Conservation (phyloP, 352 stramenopile species). For the Phytophthora niederhauseri region DNA sequence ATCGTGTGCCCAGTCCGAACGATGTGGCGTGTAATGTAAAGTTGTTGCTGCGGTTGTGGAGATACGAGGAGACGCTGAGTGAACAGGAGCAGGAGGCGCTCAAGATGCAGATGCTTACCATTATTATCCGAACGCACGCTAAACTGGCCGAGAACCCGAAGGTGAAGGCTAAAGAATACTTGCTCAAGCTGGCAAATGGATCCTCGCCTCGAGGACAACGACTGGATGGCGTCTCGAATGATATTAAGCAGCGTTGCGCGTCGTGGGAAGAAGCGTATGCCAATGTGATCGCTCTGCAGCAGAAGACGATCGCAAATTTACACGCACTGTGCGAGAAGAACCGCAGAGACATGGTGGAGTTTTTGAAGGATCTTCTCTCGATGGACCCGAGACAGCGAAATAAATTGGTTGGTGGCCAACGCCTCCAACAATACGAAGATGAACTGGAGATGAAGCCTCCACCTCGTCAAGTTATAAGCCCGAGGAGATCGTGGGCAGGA, state of each 20-base stretch:
- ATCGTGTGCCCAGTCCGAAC: conserved; percentile 57
- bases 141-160: conserved; percentile 69
- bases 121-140: conserved; percentile 59
- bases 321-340: conserved; percentile 60
- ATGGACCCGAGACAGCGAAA: conserved; percentile 45
- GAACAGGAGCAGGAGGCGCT: conserved; percentile 39
- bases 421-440: background rate
- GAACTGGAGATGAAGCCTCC: conserved; percentile 22
- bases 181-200: conserved; percentile 61
- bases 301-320: conserved; percentile 73
- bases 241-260: conserved; percentile 40
- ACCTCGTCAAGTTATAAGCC: conserved; percentile 1
- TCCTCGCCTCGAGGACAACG: conserved; percentile 19
- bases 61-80: conserved; percentile 45
- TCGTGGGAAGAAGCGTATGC: conserved; percentile 80
- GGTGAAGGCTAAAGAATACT: conserved; percentile 66
- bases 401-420: conserved; percentile 20
- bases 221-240: conserved; percentile 20
- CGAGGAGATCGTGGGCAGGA: conserved; percentile 7
- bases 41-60: conserved; percentile 57
- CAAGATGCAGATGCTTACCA: conserved; percentile 68
- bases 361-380: conserved; percentile 60
- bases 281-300: conserved; percentile 76
- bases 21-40: conserved; percentile 46
- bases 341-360: conserved; percentile 46